phyloP scores from a whole-genome alignment of 176 grass and related monocot species.

The Stipa capillata region DNA sequence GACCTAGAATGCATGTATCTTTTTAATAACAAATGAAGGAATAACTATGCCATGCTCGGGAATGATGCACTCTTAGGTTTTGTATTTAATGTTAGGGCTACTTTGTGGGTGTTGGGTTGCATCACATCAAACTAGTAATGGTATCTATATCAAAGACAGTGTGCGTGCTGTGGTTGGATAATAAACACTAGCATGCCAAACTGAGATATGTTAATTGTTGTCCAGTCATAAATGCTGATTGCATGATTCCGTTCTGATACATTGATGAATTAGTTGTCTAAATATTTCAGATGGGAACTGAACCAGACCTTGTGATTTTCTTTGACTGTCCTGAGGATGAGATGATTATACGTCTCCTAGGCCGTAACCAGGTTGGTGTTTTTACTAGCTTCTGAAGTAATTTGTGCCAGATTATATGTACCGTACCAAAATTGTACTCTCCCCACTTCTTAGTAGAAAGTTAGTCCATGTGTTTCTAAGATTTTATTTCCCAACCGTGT shows the following conservation, averaged over 20 bases:
- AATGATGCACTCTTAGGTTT: background rate
- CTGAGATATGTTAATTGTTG: background rate
- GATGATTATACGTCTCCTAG: conserved; percentile 82
- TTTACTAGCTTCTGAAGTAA: background rate
- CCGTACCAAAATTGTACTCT: background rate
- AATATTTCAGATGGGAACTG: conserved; percentile 71
- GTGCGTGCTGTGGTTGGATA: background rate
- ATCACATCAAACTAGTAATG: background rate
- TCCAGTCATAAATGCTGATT: background rate
- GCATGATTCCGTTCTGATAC: conserved; percentile 2
- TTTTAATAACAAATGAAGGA: background rate
- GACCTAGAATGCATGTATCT: background rate
- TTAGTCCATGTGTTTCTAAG: background rate
- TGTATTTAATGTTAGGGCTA: background rate
- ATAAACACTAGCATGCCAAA: background rate
- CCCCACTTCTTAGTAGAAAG: background rate
- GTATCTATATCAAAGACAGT: background rate
- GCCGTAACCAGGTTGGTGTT: conserved; percentile 78
- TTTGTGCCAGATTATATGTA: background rate
- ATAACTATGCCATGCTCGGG: too few relatives aligned
- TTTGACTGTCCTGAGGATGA: conserved; percentile 84
- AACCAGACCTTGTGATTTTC: conserved; percentile 87
- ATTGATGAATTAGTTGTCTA: conserved; percentile 14
- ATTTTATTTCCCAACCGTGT: background rate
- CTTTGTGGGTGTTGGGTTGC: background rate